A percentile compares a stretch with the other conserved stretches of the same genome.
Conservation (phyloP, 164 flowering plant species). For the Warburgia ugandensis region DNA sequence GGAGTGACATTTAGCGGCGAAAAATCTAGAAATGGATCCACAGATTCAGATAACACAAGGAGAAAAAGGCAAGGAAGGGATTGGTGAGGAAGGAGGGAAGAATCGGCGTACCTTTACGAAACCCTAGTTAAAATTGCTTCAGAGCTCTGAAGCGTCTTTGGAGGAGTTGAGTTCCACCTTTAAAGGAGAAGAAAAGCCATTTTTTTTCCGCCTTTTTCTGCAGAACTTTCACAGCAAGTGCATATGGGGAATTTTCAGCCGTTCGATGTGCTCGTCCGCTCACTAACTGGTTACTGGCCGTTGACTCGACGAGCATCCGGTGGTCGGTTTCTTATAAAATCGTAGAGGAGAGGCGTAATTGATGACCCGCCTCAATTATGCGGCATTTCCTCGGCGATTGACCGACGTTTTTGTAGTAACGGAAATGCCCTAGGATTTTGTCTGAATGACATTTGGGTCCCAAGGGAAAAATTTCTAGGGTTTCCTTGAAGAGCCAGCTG, state of each 20-base stretch:
- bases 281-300: not conserved
- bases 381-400: too few relatives aligned
- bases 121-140: slow-evolving; percentile 1
- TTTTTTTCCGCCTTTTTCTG: not conserved
- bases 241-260: not conserved
- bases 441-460: too few relatives aligned
- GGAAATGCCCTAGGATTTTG: too few relatives aligned
- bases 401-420: too few relatives aligned
- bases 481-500: too few relatives aligned
- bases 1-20: too few relatives aligned
- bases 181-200: not conserved
- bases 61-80: not conserved
- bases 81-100: not conserved
- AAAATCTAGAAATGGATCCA: too few relatives aligned
- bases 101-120: slow-evolving; percentile 9
- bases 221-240: not conserved
- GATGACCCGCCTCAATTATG: too few relatives aligned
- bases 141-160: not conserved
- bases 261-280: not conserved
- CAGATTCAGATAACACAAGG: not conserved
- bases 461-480: too few relatives aligned
- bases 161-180: not conserved
- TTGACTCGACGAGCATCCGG: not conserved
- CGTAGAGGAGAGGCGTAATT: too few relatives aligned
- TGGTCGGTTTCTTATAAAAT: too few relatives aligned